phyloP scores from a whole-genome alignment of 495 filamentous ascomycete species.

The Penicillium odoratum region DNA sequence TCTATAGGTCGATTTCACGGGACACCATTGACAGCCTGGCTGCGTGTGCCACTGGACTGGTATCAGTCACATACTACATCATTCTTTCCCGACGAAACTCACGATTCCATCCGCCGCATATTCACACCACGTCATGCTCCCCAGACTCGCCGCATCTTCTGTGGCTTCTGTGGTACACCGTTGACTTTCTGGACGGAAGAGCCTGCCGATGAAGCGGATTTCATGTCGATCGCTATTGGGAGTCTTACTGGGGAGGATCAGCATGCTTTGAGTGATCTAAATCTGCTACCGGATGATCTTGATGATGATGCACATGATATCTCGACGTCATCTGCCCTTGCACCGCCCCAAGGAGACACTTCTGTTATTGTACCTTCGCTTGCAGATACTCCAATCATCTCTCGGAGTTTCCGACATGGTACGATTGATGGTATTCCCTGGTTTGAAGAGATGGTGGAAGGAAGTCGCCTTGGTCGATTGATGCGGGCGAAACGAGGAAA shows the following conservation, averaged over 20 bases:
- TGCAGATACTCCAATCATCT: constrained; percentile 17
- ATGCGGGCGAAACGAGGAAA: constrained; percentile 59
- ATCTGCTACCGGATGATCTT: constrained; percentile 55
- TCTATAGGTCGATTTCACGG: constrained; percentile 62
- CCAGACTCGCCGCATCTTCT: constrained; percentile 72
- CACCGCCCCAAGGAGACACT: constrained; percentile 7
- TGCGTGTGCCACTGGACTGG: constrained; percentile 76
- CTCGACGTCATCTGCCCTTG: constrained; percentile 7
- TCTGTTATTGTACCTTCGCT: constrained; percentile 26
- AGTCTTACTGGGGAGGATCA: constrained; percentile 67
- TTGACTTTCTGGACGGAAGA: constrained; percentile 78
- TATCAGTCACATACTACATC: constrained; percentile 70
- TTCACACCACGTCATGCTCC: constrained; percentile 63
- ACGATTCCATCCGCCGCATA: constrained; percentile 64
- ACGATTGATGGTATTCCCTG: constrained; percentile 63
- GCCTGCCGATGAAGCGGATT: constrained; percentile 66
- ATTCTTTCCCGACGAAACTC: constrained; percentile 77
- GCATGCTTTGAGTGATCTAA: constrained; percentile 64
- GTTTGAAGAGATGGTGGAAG: constrained; percentile 79
- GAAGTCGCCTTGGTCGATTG: constrained; percentile 67
- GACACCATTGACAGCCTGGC: constrained; percentile 71
- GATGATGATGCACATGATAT: constrained; percentile 38
- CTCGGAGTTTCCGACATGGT: constrained; percentile 33
- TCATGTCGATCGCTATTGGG: constrained; percentile 71
- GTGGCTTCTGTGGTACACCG: constrained; percentile 85